Percentiles rank a stretch among this genome's conserved stretches.
Evolutionary conservation across 805 yeast genomes (phyloP).

Genomic region (Metschnikowia shivogae): DNA sequence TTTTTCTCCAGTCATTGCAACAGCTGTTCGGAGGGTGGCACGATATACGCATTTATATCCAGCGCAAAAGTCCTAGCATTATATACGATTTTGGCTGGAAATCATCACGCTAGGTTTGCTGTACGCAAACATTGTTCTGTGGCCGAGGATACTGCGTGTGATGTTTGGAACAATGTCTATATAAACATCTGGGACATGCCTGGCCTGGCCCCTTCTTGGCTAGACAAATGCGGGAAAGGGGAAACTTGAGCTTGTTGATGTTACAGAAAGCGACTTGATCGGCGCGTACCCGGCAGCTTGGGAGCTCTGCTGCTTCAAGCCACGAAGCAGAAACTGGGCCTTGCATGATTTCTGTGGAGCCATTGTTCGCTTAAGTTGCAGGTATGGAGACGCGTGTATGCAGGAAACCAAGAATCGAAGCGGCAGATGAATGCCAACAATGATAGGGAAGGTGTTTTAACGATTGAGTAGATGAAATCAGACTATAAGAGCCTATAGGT

Average conservation of each 20-base stretch:
- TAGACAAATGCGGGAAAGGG: background rate
- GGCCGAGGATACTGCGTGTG: slow-evolving; percentile 2
- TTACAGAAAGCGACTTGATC: no score
- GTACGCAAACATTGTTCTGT: slow-evolving; percentile 2
- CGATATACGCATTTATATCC: background rate
- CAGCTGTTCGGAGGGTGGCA: no score
- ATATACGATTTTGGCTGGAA: background rate
- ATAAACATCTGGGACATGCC: background rate
- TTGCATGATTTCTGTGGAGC: slow-evolving; percentile 2
- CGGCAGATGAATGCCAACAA: no score
- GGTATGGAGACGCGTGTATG: no score
- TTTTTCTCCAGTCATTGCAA: slow-evolving; percentile 3
- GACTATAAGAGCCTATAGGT: no score
- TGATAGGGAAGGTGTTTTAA: no score
- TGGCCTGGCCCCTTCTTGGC: no score
- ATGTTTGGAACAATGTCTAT: background rate
- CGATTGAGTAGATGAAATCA: no score
- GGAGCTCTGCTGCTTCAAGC: no score
- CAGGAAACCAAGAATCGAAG: no score
- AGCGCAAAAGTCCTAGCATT: background rate
- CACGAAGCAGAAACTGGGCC: background rate
- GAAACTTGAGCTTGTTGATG: no score
- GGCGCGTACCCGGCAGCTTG: no score
- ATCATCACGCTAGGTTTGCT: background rate
- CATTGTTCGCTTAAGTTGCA: background rate